These are phyloP conservation scores for Evernia prunastri DNA, from an alignment of 495 filamentous ascomycete genomes.

Conservation along the genomic window DNA sequence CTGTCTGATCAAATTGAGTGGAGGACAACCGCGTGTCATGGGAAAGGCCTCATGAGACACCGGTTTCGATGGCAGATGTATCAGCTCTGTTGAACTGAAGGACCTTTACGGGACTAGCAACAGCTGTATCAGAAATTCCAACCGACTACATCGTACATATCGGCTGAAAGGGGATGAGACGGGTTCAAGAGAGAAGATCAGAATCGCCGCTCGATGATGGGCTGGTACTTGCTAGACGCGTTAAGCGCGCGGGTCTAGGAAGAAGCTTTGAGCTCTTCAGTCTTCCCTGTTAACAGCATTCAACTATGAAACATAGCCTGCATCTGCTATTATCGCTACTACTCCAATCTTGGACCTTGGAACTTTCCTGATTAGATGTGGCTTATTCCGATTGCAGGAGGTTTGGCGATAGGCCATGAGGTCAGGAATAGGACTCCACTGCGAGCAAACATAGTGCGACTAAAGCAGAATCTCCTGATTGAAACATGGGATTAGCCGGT, in stretches of 20 bases:
- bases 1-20: not conserved
- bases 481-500: no score
- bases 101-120: not conserved
- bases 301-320: no score
- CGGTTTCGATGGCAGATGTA: not conserved
- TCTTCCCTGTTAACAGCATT: no score
- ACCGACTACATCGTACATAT: not conserved
- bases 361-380: not conserved
- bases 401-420: not conserved
- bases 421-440: not conserved
- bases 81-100: not conserved
- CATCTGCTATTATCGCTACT: no score
- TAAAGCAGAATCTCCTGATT: no score
- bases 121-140: not conserved
- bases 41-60: not conserved
- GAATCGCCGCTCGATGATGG: not conserved
- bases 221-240: not conserved
- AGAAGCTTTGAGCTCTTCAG: no score
- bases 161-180: not conserved
- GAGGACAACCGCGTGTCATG: no score
- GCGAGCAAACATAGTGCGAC: no score
- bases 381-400: not conserved
- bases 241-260: not conserved
- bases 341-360: not conserved
- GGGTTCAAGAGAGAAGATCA: not conserved